A percentile compares a stretch with the other conserved stretches of the same genome.
Evolutionary conservation across 1,139 yeast genomes (phyloP).

Genomic region (Hanseniaspora uvarum): DNA sequence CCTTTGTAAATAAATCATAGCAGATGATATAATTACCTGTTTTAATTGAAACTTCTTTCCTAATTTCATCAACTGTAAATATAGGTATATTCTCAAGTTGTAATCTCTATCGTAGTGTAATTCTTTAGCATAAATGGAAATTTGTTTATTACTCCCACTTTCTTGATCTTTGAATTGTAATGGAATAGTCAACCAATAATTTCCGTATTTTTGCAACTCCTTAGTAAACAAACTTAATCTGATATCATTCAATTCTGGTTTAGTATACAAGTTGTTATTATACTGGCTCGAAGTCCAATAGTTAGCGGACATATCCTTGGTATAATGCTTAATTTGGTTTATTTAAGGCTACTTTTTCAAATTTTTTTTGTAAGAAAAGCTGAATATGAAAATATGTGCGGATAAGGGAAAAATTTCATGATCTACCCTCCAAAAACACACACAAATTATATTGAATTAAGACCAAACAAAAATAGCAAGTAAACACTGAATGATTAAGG

Average conservation of each 20-base stretch:
- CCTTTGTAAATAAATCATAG: constrained; percentile 70
- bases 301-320: constrained; percentile 45
- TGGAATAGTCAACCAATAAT: constrained; percentile 27
- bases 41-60: constrained; percentile 70
- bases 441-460: not conserved
- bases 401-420: not conserved
- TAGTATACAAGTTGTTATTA: constrained; percentile 34
- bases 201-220: constrained; percentile 36
- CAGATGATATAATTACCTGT: constrained; percentile 78
- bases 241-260: constrained; percentile 11
- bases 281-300: constrained; percentile 63
- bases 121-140: constrained; percentile 34
- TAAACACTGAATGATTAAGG: not conserved
- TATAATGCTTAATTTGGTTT: not conserved
- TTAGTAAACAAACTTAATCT: constrained; percentile 32
- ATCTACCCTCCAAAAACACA: not conserved
- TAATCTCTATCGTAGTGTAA: constrained; percentile 45
- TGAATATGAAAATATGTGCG: not conserved
- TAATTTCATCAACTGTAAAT: constrained; percentile 57
- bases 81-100: constrained; percentile 56
- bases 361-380: not conserved
- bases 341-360: not conserved
- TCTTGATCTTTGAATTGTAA: constrained; percentile 13
- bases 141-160: constrained; percentile 31
- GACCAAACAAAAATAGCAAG: not conserved